Conservation (phyloP, 441 rosid genomes). For the Daphne laureola region DNA sequence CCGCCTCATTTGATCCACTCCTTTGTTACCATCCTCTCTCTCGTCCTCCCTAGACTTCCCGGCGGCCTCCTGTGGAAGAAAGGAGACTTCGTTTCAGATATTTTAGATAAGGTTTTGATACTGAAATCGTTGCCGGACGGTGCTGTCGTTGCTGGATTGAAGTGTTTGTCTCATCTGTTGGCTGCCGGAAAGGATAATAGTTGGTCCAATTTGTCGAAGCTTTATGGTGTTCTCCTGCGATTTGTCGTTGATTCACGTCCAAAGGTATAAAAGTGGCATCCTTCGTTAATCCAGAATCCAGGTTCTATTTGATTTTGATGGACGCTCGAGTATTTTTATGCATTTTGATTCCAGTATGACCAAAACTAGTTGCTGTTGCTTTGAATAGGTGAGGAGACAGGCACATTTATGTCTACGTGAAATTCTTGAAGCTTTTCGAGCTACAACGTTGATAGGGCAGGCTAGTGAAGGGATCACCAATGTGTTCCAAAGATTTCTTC, state of each 20-base stretch:
- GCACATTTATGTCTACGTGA: conserved; percentile 52
- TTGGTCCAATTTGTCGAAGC: conserved; percentile 42
- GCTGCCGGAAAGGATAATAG: conserved; percentile 28
- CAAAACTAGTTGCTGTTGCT: not conserved
- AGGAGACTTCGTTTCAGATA: conserved; percentile 39
- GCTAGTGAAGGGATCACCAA: conserved; percentile 64
- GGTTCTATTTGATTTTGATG: conserved; percentile 5
- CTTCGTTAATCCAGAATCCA: not conserved
- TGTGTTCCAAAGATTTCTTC: conserved; percentile 56
- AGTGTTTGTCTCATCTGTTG: conserved; percentile 52
- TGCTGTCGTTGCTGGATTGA: conserved; percentile 48
- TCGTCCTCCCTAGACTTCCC: conserved; percentile 46
- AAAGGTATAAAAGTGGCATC: conserved; percentile 32
- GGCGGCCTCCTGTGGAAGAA: conserved; percentile 38
- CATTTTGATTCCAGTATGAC: not conserved
- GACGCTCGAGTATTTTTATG: conserved; percentile 1
- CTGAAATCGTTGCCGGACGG: conserved; percentile 32
- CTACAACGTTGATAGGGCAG: conserved; percentile 36
- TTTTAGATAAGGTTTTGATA: conserved; percentile 35
- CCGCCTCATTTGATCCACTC: conserved; percentile 45
- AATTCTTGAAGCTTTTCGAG: conserved; percentile 48
- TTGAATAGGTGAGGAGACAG: conserved; percentile 63
- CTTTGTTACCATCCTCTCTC: conserved; percentile 45
- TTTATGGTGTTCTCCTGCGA: conserved; percentile 35
- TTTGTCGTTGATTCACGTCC: conserved; percentile 47